These are phyloP conservation scores for Allomyces arbusculus DNA, from an alignment of 192 early-diverging fungal genomes.

Conservation along the genomic window DNA sequence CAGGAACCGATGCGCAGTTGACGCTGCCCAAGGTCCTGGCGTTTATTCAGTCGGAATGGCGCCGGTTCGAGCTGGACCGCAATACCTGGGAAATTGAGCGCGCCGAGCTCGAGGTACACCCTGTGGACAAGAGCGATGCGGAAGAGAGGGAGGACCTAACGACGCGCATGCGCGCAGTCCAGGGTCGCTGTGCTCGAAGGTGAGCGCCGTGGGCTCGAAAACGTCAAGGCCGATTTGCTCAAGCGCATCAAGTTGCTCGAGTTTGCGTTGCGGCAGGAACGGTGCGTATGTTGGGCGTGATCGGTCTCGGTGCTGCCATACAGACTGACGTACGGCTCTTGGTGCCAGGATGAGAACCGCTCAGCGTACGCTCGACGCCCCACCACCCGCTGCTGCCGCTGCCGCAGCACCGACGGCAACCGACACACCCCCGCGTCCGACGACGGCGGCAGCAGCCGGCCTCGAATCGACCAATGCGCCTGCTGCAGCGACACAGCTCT, in stretches of 20 bases:
- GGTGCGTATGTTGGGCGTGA: background rate
- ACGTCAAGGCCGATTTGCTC: constrained; percentile 21
- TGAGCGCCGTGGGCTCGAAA: constrained; percentile 22
- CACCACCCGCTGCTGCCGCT: too few relatives aligned
- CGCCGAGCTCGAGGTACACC: constrained; percentile 23
- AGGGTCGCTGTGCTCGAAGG: constrained; percentile 24
- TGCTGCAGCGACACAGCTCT: too few relatives aligned
- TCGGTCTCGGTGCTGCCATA: too few relatives aligned
- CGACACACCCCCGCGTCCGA: too few relatives aligned
- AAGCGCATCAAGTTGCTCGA: constrained; percentile 36
- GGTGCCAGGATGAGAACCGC: too few relatives aligned
- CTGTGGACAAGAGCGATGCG: too few relatives aligned
- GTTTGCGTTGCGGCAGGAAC: constrained; percentile 12
- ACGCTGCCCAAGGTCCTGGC: constrained; percentile 25
- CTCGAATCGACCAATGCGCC: too few relatives aligned
- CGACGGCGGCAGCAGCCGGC: too few relatives aligned
- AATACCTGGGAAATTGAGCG: constrained; percentile 37
- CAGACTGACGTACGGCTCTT: too few relatives aligned
- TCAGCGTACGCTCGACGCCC: too few relatives aligned
- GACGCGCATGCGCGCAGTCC: constrained; percentile 9
- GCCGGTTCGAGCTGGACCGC: constrained; percentile 29
- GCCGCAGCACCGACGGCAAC: too few relatives aligned
- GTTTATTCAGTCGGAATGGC: constrained; percentile 33
- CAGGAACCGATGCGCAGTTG: background rate
- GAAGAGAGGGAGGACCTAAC: too few relatives aligned